Evolutionary conservation across 805 yeast species (phyloP).

Genomic region (Lipomyces orientalis): DNA sequence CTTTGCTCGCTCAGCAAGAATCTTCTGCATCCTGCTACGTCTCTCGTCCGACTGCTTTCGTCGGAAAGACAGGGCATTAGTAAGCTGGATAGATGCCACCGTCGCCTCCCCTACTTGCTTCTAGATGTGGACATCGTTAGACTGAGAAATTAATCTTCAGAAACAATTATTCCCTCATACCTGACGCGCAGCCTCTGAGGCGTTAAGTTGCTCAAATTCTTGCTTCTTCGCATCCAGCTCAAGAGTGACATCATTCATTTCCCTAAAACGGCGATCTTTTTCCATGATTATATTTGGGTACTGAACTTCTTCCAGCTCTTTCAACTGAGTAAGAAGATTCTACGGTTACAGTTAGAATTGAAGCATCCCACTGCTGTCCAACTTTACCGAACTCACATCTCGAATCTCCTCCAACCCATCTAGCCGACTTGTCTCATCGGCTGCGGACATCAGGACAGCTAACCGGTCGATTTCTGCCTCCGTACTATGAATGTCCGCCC

Average conservation of each 20-base stretch:
- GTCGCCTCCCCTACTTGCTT: background rate
- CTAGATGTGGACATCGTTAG: background rate
- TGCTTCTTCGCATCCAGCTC: conserved; percentile 12
- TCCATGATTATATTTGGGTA: conserved; percentile 24
- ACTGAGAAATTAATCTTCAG: background rate
- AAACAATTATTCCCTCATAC: background rate
- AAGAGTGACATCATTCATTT: conserved; percentile 7
- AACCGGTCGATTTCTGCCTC: conserved; percentile 16
- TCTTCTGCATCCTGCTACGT: background rate
- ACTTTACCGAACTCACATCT: background rate
- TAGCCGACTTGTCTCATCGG: conserved; percentile 23
- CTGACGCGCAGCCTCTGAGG: background rate
- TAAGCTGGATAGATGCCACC: background rate
- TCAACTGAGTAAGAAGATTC: conserved; percentile 1
- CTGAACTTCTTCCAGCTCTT: background rate
- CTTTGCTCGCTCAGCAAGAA: background rate
- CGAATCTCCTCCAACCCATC: conserved; percentile 12
- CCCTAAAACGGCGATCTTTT: conserved; percentile 10
- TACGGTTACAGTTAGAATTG: background rate
- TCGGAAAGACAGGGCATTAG: background rate
- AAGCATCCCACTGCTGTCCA: background rate
- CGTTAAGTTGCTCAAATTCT: background rate
- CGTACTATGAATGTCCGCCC: conserved; percentile 13
- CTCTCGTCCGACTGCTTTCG: conserved; percentile 8
- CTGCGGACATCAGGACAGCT: conserved; percentile 3